Conservation (phyloP, 2,329 filamentous ascomycete genomes). For the Tolypocladium inflatum region DNA sequence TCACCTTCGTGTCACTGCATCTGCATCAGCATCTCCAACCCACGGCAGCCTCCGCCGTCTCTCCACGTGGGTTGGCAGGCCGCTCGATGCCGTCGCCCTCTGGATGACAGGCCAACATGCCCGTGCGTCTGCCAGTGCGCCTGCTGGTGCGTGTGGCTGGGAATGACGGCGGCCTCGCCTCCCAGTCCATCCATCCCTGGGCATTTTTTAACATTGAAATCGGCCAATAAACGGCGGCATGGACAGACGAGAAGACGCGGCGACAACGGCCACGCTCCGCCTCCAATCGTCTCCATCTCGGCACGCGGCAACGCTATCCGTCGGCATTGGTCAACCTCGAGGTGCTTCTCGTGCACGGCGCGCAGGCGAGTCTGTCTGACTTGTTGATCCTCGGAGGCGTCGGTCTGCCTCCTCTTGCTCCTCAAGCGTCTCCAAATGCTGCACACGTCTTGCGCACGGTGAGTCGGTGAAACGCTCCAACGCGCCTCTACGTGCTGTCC, state of each 20-base stretch:
- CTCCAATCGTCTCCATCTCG: neutral
- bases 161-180: neutral
- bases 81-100: no score
- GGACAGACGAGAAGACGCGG: neutral
- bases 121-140: no score
- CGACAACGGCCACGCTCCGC: neutral
- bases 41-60: neutral
- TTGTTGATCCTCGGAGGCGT: neutral
- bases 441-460: neutral
- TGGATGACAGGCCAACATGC: no score
- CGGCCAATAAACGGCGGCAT: neutral
- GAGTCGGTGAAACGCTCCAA: neutral
- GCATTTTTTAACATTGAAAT: no score
- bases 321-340: neutral
- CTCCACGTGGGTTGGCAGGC: neutral
- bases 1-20: neutral
- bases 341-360: neutral
- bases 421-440: neutral
- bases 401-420: neutral
- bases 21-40: neutral
- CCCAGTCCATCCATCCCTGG: neutral
- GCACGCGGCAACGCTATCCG: neutral
- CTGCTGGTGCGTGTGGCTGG: neutral
- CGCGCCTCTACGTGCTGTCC: neutral
- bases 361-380: neutral